Base-by-base conservation (phyloP, 257 asterid genomes). In the Lantana camara region DNA sequence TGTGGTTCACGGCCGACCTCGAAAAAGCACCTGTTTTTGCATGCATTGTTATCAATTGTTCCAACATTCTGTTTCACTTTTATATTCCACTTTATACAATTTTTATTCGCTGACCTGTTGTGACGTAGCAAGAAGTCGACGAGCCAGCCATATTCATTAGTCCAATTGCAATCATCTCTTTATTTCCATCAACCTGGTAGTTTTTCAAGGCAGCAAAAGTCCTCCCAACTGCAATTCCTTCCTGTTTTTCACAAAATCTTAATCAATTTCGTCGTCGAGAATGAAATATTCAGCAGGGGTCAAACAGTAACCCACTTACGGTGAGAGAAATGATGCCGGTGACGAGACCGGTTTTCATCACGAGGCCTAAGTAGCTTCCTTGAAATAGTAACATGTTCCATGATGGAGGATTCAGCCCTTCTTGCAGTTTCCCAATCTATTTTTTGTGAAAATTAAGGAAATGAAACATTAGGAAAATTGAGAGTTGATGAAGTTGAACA, bases 101-200 rank as follows among this genome's bases (percentile, higher is more conserved):
- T 27, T 27, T 27, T 27, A 27, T 27, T 5, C 5, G 4, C 40
- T 35, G 1, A 82, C 93, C 90, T 38, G 89, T 88, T 40, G 95
- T 85, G 20, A 83, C 85, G 67, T 89, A 89, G 70, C 95, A 79
- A 1, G 95, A 89, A 38, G 95, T 89, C 7, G 92, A 64, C 4
- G 92, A 89, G 40, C 96, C 95, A 38, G 80, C 90, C 1, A 83
- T 75, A 57, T 89, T 89, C 95, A 89, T 89, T 4, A 85, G 48
- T 13, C 96, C 94, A 32, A 88, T 83, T 15, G 96, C 96, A 58
- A 88, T 85, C 96, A 85, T 88, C 53, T 88, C 96, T 71, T 85
- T 88, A 70, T 88, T 88, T 37, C 96, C 96, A 54, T 89, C 95
- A 22, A 89, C 92, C 57, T 89, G 92, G 40, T 85, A 85, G 75